These are phyloP conservation scores for Wickerhamomyces ciferrii DNA, from an alignment of 805 yeast species.

Conservation along the genomic window DNA sequence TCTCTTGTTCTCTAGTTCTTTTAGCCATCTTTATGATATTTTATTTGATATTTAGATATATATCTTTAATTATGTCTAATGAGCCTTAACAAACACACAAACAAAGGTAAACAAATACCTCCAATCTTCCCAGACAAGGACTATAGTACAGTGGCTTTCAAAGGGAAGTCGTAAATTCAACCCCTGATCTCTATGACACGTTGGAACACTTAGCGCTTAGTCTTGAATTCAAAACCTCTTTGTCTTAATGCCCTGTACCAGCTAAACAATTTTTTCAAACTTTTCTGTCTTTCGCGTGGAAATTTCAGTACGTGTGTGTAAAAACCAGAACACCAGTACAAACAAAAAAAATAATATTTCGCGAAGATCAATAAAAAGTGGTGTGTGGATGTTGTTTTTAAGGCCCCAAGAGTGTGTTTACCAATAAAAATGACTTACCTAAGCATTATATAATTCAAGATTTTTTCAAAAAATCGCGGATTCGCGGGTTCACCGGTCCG, in stretches of 20 bases:
- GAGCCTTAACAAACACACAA: not conserved
- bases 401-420: not conserved
- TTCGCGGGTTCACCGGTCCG: not conserved
- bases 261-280: constrained; percentile 4
- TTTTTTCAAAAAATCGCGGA: not conserved
- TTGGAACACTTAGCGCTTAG: not conserved
- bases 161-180: not conserved
- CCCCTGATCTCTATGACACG: not conserved
- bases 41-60: not conserved
- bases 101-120: not conserved
- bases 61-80: not conserved
- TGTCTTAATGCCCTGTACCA: not conserved
- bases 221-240: not conserved
- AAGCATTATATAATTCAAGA: no score
- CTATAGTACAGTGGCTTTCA: not conserved
- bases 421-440: no score
- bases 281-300: constrained; percentile 11
- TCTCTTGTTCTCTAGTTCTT: constrained; percentile 15
- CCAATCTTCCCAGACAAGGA: not conserved
- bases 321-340: not conserved
- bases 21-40: constrained; percentile 5
- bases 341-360: not conserved
- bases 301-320: constrained; percentile 8
- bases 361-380: no score
- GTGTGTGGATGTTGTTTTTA: constrained; percentile 7